These are phyloP conservation scores for Collybiopsis luxurians DNA, from an alignment of 768 basidiomycete genomes.

Conservation along the genomic window DNA sequence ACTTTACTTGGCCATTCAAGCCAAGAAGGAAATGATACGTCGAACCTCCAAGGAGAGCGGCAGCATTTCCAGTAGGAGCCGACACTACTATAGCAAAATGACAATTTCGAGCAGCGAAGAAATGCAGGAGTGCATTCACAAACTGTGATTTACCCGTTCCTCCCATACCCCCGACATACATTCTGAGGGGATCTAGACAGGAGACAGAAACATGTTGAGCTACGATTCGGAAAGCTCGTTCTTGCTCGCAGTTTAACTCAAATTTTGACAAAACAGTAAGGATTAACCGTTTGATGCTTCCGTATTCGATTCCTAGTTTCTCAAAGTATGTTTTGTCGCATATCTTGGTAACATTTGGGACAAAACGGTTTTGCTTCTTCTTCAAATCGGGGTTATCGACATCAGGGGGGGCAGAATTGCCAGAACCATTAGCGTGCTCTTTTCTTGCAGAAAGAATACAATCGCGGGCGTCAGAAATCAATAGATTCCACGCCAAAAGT, in stretches of 20 bases:
- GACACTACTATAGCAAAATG: slow-evolving; percentile 11
- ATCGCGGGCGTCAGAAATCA: neutral
- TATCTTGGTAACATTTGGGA: slow-evolving; percentile 13
- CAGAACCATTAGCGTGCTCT: neutral
- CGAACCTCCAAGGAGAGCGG: slow-evolving; percentile 18
- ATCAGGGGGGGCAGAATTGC: neutral
- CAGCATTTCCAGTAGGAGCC: slow-evolving; percentile 23
- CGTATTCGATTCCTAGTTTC: neutral
- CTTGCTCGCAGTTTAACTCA: slow-evolving; percentile 26
- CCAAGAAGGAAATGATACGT: slow-evolving; percentile 24
- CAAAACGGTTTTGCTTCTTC: neutral
- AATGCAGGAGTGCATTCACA: slow-evolving; percentile 20
- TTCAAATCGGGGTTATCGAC: no score
- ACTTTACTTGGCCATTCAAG: slow-evolving; percentile 9
- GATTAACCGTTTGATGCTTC: slow-evolving; percentile 1
- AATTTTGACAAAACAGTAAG: slow-evolving; percentile 5
- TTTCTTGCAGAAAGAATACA: no score
- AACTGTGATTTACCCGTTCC: slow-evolving; percentile 33
- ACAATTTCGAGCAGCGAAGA: slow-evolving; percentile 16
- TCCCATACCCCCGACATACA: slow-evolving; percentile 34
- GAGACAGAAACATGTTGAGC: slow-evolving; percentile 20
- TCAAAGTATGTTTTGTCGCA: slow-evolving; percentile 23
- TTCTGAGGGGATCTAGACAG: slow-evolving; percentile 20
- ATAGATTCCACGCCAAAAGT: neutral
- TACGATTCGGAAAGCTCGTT: slow-evolving; percentile 26